These are phyloP conservation scores for Dactylellina sp. DNA, from an alignment of 2,329 filamentous ascomycete genomes.

Conservation along the genomic window DNA sequence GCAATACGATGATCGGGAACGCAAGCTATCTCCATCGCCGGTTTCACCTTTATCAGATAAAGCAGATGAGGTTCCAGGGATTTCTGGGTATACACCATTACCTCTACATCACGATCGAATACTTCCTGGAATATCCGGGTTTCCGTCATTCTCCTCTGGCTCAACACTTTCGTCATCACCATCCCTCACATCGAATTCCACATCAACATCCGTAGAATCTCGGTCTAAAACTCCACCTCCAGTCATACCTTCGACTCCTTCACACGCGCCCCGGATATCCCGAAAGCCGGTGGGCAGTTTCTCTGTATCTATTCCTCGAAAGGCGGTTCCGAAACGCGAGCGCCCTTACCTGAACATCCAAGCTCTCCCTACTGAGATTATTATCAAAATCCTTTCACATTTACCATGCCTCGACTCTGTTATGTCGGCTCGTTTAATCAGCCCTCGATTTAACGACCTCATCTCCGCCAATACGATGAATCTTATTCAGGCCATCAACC, in stretches of 20 bases:
- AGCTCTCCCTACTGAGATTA: slow-evolving; percentile 40
- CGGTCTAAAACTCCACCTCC: slow-evolving; percentile 48
- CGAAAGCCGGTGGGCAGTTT: slow-evolving; percentile 36
- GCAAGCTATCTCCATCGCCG: slow-evolving; percentile 32
- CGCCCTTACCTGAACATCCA: slow-evolving; percentile 27
- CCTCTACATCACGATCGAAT: slow-evolving; percentile 41
- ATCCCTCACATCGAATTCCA: slow-evolving; percentile 50
- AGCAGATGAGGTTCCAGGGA: slow-evolving; percentile 35
- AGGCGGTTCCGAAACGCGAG: slow-evolving; percentile 38
- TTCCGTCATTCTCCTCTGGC: slow-evolving; percentile 49
- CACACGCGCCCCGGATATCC: slow-evolving; percentile 31
- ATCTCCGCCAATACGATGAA: slow-evolving; percentile 37
- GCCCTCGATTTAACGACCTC: slow-evolving; percentile 38
- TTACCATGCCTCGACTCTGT: slow-evolving; percentile 45
- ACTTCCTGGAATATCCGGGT: slow-evolving; percentile 39
- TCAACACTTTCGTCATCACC: slow-evolving; percentile 50
- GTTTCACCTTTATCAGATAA: slow-evolving; percentile 51
- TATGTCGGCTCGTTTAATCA: slow-evolving; percentile 39
- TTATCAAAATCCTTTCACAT: slow-evolving; percentile 47
- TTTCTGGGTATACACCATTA: slow-evolving; percentile 45
- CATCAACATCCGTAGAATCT: slow-evolving; percentile 53
- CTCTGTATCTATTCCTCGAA: slow-evolving; percentile 39
- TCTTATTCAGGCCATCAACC: slow-evolving; percentile 39
- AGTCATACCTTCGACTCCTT: slow-evolving; percentile 21
- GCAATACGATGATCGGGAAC: slow-evolving; percentile 32